These are phyloP conservation scores for Vitis hybrid DNA, from an alignment of 177 flowering plant genomes.

Conservation along the genomic window DNA sequence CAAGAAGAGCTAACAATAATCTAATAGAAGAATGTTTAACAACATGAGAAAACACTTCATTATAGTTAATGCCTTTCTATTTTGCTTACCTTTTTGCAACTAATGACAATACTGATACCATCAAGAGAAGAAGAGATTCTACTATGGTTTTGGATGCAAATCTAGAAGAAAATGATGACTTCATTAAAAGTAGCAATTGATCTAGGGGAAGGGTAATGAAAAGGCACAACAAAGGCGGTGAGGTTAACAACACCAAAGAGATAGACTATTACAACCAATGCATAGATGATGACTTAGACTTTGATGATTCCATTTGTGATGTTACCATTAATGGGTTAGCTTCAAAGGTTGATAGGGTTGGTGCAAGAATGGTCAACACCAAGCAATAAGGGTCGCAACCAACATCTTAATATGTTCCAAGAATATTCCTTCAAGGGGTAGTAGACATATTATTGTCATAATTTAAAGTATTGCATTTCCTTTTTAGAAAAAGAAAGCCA, in stretches of 20 bases:
- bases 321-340: slow-evolving; percentile 17
- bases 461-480: not conserved
- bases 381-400: slow-evolving; percentile 7
- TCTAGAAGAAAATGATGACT: too few species aligned
- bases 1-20: too few species aligned
- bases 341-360: slow-evolving; percentile 18
- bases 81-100: too few species aligned
- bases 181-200: too few species aligned
- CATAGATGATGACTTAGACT: slow-evolving; percentile 49
- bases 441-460: not conserved
- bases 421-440: slow-evolving; percentile 5
- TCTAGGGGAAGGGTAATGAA: too few species aligned
- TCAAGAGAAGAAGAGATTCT: slow-evolving; percentile 62
- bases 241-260: slow-evolving; percentile 5
- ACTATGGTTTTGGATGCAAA: too few species aligned
- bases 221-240: too few species aligned
- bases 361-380: slow-evolving; percentile 48
- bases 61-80: too few species aligned
- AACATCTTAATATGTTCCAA: not conserved
- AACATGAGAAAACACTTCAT: too few species aligned
- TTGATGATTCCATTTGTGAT: slow-evolving; percentile 32
- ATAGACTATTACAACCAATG: slow-evolving; percentile 14
- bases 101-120: slow-evolving; percentile 38
- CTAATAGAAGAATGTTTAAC: too few species aligned
- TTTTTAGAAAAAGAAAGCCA: too few species aligned